Evolutionary conservation across 1,139 yeast species (phyloP).

Genomic region (Debaryomycetaceae sp.): DNA sequence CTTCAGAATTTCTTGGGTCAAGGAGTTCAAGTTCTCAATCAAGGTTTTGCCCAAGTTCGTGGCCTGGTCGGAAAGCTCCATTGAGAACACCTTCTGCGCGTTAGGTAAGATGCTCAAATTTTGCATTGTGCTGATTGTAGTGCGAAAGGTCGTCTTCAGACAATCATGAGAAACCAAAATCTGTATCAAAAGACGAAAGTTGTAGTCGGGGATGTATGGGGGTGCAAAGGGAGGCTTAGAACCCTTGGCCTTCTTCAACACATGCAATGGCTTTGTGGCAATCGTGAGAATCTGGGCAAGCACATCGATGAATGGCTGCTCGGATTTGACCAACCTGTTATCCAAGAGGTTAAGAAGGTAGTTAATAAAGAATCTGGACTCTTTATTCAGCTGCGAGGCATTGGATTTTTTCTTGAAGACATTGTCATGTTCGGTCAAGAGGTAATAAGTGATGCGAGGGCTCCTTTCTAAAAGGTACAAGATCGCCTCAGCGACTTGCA

Average conservation of each 20-base stretch:
- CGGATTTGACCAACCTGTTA: slow-evolving; percentile 61
- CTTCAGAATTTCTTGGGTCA: slow-evolving; percentile 43
- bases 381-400: slow-evolving; percentile 23
- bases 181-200: slow-evolving; percentile 60
- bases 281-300: slow-evolving; percentile 72
- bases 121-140: slow-evolving; percentile 80
- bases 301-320: slow-evolving; percentile 71
- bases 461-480: slow-evolving; percentile 70
- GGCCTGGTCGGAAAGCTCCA: slow-evolving; percentile 67
- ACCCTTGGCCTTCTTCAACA: slow-evolving; percentile 23
- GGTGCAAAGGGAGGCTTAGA: slow-evolving; percentile 37
- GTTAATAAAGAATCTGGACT: slow-evolving; percentile 68
- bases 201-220: slow-evolving; percentile 64
- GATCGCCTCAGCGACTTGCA: slow-evolving; percentile 72
- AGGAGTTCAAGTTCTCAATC: slow-evolving; percentile 50
- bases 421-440: slow-evolving; percentile 78
- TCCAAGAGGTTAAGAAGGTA: slow-evolving; percentile 60
- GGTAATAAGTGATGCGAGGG: slow-evolving; percentile 66
- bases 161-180: slow-evolving; percentile 83
- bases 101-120: slow-evolving; percentile 61
- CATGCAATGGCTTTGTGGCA: slow-evolving; percentile 67
- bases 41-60: slow-evolving; percentile 54
- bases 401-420: slow-evolving; percentile 36
- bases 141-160: slow-evolving; percentile 79
- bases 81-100: slow-evolving; percentile 63